These are phyloP conservation scores for Pestalotiopsis sp. DNA, from an alignment of 2,329 filamentous ascomycete genomes.

Conservation along the genomic window DNA sequence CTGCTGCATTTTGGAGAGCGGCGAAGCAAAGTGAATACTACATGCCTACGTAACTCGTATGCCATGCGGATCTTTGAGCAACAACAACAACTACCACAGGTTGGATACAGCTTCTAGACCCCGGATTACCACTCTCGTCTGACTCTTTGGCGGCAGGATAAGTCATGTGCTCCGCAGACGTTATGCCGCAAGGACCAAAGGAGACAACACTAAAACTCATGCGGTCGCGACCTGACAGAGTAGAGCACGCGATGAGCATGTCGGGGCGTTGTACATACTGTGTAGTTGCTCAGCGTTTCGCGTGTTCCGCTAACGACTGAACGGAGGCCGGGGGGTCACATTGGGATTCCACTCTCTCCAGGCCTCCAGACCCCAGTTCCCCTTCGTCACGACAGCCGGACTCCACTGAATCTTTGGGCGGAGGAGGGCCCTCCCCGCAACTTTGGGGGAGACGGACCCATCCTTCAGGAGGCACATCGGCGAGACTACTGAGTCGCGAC, in stretches of 20 bases:
- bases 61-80: not conserved
- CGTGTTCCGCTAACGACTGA: not conserved
- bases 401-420: not conserved
- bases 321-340: too few relatives aligned
- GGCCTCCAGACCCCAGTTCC: not conserved
- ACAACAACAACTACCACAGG: not conserved
- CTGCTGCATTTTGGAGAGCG: not conserved
- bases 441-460: not conserved
- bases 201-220: not conserved
- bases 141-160: not conserved
- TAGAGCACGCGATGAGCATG: not conserved
- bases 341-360: not conserved
- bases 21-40: not conserved
- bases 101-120: not conserved
- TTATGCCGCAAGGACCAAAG: not conserved
- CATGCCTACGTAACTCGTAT: too few relatives aligned
- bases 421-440: not conserved
- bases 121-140: not conserved
- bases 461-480: conserved; percentile 3
- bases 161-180: not conserved
- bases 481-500: not conserved
- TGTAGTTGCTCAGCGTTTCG: not conserved
- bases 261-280: not conserved
- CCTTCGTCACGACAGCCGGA: not conserved
- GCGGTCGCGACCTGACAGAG: not conserved